phyloP scores from a whole-genome alignment of 2,329 filamentous ascomycete species.

The Aspergillus sp. region DNA sequence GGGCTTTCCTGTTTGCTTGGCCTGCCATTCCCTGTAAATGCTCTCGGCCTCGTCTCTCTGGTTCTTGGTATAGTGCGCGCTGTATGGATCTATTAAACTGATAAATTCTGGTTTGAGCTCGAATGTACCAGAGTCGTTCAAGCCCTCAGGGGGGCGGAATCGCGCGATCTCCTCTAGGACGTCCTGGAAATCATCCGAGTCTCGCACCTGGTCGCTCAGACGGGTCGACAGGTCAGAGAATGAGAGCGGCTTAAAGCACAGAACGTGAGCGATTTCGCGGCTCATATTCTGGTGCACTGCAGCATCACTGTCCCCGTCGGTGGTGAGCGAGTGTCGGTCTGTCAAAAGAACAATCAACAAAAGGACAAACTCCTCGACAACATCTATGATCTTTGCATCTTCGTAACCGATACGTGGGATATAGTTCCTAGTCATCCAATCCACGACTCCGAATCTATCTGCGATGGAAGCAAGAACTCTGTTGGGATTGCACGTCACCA shows the following conservation, averaged over 20 bases:
- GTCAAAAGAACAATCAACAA: slow-evolving; percentile 87
- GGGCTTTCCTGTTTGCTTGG: slow-evolving; percentile 80
- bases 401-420: slow-evolving; percentile 74
- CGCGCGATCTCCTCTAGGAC: slow-evolving; percentile 84
- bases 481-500: slow-evolving; percentile 81
- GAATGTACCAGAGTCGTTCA: slow-evolving; percentile 91
- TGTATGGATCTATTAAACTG: slow-evolving; percentile 90
- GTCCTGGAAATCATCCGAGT: slow-evolving; percentile 82
- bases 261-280: slow-evolving; percentile 85
- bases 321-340: slow-evolving; percentile 73
- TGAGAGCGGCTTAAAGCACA: slow-evolving; percentile 94
- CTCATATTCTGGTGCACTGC: slow-evolving; percentile 72
- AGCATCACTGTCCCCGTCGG: slow-evolving; percentile 34
- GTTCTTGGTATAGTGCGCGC: slow-evolving; percentile 94
- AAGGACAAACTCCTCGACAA: slow-evolving; percentile 94
- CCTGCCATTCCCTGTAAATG: slow-evolving; percentile 82
- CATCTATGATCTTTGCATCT: slow-evolving; percentile 82
- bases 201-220: slow-evolving; percentile 83
- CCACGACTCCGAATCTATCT: slow-evolving; percentile 84
- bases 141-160: slow-evolving; percentile 85
- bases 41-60: slow-evolving; percentile 93
- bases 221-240: slow-evolving; percentile 88
- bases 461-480: slow-evolving; percentile 85
- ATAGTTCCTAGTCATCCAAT: slow-evolving; percentile 84
- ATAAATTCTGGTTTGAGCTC: slow-evolving; percentile 84